These are phyloP conservation scores for Platanthera zijinensis DNA, from an alignment of 106 monocot species.

Conservation along the genomic window DNA sequence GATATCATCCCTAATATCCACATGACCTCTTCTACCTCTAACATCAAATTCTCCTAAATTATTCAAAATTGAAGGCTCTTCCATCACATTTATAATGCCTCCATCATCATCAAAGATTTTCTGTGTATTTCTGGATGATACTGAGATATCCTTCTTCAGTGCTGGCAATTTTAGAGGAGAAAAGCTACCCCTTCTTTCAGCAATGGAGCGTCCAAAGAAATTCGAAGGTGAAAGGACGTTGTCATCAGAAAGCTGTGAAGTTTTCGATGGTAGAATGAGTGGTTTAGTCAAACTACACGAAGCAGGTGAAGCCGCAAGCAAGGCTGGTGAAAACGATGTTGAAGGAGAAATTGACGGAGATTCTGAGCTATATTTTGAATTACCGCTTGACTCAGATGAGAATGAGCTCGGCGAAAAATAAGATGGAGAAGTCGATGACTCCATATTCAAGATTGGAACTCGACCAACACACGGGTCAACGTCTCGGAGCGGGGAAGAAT, in stretches of 20 bases:
- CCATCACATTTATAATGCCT: conserved; percentile 1
- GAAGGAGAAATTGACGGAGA: conserved; percentile 64
- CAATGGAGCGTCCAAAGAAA: conserved; percentile 43
- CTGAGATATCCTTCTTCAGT: conserved; percentile 22
- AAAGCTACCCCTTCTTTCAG: conserved; percentile 79
- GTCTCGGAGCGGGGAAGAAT: conserved; percentile 40
- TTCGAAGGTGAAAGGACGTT: conserved; percentile 34
- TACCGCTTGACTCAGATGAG: conserved; percentile 58
- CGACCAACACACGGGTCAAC: conserved; percentile 17
- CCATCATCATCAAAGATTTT: conserved; percentile 15
- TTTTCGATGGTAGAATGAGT: conserved; percentile 20
- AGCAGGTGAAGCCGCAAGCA: conserved; percentile 31
- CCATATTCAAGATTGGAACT: conserved; percentile 32
- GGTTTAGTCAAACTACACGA: conserved; percentile 19
- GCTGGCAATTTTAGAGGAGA: conserved; percentile 51
- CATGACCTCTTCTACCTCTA: conserved; percentile 10
- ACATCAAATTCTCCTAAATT: conserved; percentile 3
- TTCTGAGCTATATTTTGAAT: conserved; percentile 63
- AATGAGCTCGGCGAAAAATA: conserved; percentile 68
- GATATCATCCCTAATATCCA: not conserved
- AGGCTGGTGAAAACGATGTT: conserved; percentile 40
- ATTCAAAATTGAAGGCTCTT: not conserved
- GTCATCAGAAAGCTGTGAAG: conserved; percentile 16
- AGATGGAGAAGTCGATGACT: conserved; percentile 44
- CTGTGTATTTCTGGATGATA: conserved; percentile 13